Evolutionary conservation across 2,329 filamentous ascomycete genomes (phyloP), one percentile per base, ranked within the genome.

Genomic region (Fusarium compactum): DNA sequence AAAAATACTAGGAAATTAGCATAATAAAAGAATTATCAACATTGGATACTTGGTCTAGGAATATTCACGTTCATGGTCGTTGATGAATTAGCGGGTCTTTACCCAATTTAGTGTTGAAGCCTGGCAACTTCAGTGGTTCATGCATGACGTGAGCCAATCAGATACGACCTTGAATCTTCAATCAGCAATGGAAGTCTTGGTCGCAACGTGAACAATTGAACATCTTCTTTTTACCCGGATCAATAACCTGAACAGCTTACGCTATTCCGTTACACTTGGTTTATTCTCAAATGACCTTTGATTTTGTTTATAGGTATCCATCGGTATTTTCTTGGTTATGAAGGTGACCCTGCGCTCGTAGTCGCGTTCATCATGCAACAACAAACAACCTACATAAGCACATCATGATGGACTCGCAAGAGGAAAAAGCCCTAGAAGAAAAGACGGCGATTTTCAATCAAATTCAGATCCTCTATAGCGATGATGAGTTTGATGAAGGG

Each of bases 391-490:
- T 15, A 38, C 38, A 54, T 15, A 38, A 27, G 30, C 38, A 16
- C 43, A 46, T 47, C 40, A 44, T 25, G 58, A 79, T 79, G 78
- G 34, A 67, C 15, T 68, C 69, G 5, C 58, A 83, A 14, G 71
- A 79, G 50, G 82, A 84, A 40, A 88, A 87, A 70, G 48, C 76
- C 6, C 53, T 83, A 9, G 71, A 78, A 52, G 82, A 84, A 38
- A 88, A 88, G 71, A 48, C 76, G 24, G 82, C 79, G 1, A 85
- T 84, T 65, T 88, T 87, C 67, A 68, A 78, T n/a, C 75, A 76
- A n/a, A 74, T 87, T 1, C 76, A 80, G 16, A 72, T 76, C 54
- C 69, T 80, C 12, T 80, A 81, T 29, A 74, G 76, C 32, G 74
- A 76, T 38, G 78, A 79, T 24, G 76, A 75, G 29, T 72, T 79